phyloP scores from a whole-genome alignment of 306 rosid genomes.

The Vigna trinervia region DNA sequence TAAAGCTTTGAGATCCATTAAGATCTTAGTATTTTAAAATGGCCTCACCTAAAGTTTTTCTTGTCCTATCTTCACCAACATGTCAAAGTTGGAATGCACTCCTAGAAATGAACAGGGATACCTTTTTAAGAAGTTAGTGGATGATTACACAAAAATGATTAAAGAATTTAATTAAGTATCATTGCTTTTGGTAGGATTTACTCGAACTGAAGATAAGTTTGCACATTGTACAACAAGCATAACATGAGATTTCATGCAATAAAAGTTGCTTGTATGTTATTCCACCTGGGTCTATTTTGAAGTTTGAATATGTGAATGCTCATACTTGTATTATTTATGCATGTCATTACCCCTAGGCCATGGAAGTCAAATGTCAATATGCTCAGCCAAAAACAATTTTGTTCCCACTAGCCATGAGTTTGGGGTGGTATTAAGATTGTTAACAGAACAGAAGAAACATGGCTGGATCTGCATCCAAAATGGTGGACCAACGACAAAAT shows the following conservation, averaged over 20 bases:
- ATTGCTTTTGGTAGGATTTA: not conserved
- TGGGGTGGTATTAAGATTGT: not conserved
- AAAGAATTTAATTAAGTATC: constrained; percentile 7
- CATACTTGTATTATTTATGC: not conserved
- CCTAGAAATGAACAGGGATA: constrained; percentile 7
- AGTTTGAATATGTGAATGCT: constrained; percentile 1
- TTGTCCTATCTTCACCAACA: not conserved
- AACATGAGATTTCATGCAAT: not conserved
- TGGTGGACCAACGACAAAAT: not conserved
- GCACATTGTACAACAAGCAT: not conserved
- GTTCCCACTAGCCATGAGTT: not conserved
- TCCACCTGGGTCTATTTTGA: not conserved
- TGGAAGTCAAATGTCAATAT: not conserved
- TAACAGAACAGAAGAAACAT: constrained; percentile 15
- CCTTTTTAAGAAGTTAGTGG: not conserved
- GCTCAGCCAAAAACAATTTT: not conserved
- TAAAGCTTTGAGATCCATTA: not conserved
- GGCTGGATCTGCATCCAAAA: not conserved
- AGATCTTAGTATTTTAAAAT: not conserved
- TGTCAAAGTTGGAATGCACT: constrained; percentile 1
- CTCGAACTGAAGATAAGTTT: constrained; percentile 8
- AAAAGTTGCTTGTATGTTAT: not conserved
- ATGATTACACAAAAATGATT: constrained; percentile 20
- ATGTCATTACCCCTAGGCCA: constrained; percentile 3
- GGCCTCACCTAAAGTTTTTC: constrained; percentile 15